Evolutionary conservation across 1,284 basidiomycete genomes (phyloP), one percentile per base, ranked within the genome.

Genomic region (Exobasidium cylindrosporum): DNA sequence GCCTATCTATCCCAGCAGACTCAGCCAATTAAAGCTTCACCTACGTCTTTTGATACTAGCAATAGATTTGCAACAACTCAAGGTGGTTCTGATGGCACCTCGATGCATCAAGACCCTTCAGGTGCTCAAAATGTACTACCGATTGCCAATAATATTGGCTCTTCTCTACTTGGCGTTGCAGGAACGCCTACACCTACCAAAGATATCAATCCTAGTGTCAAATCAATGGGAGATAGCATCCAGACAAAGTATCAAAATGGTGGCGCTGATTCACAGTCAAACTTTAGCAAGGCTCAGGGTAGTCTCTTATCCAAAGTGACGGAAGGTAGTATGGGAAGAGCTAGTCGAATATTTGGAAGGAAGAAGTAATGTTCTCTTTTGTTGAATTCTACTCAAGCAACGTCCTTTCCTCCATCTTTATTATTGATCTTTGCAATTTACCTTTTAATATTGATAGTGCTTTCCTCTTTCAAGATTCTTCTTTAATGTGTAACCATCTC

Each of bases 1-100:
- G 54, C 54, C n/a, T 43, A 46, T 29, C 54, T 55, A 23, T 55
- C 54, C n/a, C 21, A 55, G 29, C 54, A 55, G 17, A 28, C 4
- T 35, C 54, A 46, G 29, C 54, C 54, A 17, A 32, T 55, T 7
- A 55, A 55, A 46, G 21, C 26, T 17, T 55, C 54, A 14, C 54
- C 47, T 4, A 50, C 47, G 14, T 13, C 47, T 28, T 28, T 21
- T 4, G 47, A 50, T 50, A 50, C 21, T 26, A 24, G n/a, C 26
- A 28, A 24, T 50, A 40, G 35, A 7, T 7, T 7, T 17, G 35
- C 35, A 40, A 40, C 17, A 17, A 40, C 35, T 10, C 10, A 17
- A 40, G 35, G 35, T 7, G 35, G 35, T 40, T 14, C 47, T 2
- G 47, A 13, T 4, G 26, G 26, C 4, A 45, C 17, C 17, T 14